Evolutionary conservation across 2,329 filamentous ascomycete genomes (phyloP).

Genomic region (Aspergillus sp.): DNA sequence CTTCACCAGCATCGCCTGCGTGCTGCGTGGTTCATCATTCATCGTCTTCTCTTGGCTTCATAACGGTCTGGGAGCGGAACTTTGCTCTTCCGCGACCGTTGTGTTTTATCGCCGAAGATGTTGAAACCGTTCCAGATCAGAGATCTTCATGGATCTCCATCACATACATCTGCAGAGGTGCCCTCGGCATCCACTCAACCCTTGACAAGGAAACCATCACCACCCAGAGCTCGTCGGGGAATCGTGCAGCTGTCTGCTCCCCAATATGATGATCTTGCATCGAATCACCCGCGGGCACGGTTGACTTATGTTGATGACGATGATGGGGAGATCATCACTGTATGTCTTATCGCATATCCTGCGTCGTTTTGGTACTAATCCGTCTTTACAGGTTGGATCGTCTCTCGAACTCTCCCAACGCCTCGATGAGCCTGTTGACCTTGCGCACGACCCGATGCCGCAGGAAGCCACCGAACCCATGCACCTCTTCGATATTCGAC

Average conservation of each 20-base stretch:
- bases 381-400: slow-evolving; percentile 44
- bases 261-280: slow-evolving; percentile 47
- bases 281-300: slow-evolving; percentile 42
- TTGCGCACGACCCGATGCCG: slow-evolving; percentile 8
- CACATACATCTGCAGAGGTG: slow-evolving; percentile 19
- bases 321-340: slow-evolving; percentile 49
- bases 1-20: not conserved
- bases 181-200: slow-evolving; percentile 8
- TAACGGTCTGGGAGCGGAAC: not conserved
- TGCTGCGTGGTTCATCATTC: not conserved
- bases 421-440: slow-evolving; percentile 44
- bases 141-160: slow-evolving; percentile 32
- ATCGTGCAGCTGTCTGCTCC: slow-evolving; percentile 44
- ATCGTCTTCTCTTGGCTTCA: not conserved
- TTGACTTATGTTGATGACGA: slow-evolving; percentile 50
- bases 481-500: slow-evolving; percentile 51
- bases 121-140: slow-evolving; percentile 46
- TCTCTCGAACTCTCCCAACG: slow-evolving; percentile 50
- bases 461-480: slow-evolving; percentile 30
- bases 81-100: slow-evolving; percentile 10
- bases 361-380: slow-evolving; percentile 16
- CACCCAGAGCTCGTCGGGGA: slow-evolving; percentile 15
- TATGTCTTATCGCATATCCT: slow-evolving; percentile 25
- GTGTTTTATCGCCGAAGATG: slow-evolving; percentile 28
- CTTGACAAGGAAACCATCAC: not conserved